Conservation (phyloP, 768 basidiomycete species). For the Psilocybe cyanescens region DNA sequence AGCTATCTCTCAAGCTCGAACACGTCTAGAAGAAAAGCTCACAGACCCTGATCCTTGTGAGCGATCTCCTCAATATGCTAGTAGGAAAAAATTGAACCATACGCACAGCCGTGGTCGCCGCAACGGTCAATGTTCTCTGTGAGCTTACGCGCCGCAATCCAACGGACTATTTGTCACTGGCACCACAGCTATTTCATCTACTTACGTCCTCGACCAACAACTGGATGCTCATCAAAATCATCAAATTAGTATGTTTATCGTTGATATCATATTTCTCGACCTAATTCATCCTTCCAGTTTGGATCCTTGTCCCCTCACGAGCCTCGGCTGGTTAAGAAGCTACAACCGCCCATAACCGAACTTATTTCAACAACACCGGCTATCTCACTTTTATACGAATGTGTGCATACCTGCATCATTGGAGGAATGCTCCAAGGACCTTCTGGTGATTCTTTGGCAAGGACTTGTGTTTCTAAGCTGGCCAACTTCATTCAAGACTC, state of each 20-base stretch:
- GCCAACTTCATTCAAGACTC: slow-evolving; percentile 89
- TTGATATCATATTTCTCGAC: background rate
- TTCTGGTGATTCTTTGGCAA: slow-evolving; percentile 79
- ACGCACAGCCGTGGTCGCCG: slow-evolving; percentile 82
- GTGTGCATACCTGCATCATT: slow-evolving; percentile 96
- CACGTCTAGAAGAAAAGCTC: slow-evolving; percentile 76
- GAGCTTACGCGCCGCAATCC: slow-evolving; percentile 87
- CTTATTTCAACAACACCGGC: slow-evolving; percentile 95
- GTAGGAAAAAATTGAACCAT: background rate
- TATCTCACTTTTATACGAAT: slow-evolving; percentile 96
- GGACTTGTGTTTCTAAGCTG: slow-evolving; percentile 90
- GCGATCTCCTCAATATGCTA: slow-evolving; percentile 15
- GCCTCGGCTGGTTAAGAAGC: slow-evolving; percentile 91
- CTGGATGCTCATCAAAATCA: slow-evolving; percentile 99
- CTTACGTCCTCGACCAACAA: slow-evolving; percentile 95
- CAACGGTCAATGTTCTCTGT: slow-evolving; percentile 92
- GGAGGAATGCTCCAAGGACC: slow-evolving; percentile 91
- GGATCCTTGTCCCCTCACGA: slow-evolving; percentile 91
- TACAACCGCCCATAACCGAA: slow-evolving; percentile 92
- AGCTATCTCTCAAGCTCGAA: slow-evolving; percentile 63
- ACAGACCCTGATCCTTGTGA: slow-evolving; percentile 78
- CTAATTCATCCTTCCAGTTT: slow-evolving; percentile 58
- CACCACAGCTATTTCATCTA: slow-evolving; percentile 91
- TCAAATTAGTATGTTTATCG: slow-evolving; percentile 75
- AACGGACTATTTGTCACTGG: slow-evolving; percentile 79